phyloP scores from a whole-genome alignment of 768 basidiomycete species.

The Tricholoma sp. region DNA sequence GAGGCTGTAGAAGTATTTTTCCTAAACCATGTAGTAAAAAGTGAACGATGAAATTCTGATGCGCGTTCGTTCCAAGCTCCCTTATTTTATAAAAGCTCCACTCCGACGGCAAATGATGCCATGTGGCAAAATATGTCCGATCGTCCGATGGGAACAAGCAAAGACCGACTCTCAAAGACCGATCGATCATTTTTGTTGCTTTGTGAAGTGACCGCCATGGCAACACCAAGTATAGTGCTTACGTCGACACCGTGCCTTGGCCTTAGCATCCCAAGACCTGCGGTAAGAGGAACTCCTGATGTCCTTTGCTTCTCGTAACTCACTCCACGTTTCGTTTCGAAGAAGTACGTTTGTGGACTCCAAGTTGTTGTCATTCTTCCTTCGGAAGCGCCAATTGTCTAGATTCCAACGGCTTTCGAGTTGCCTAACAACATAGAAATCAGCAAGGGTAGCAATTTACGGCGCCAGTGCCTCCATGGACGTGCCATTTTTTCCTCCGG shows the following conservation, averaged over 20 bases:
- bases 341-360: neutral
- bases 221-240: neutral
- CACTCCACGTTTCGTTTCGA: neutral
- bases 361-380: neutral
- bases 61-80: too few species aligned
- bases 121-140: neutral
- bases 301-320: neutral
- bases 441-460: neutral
- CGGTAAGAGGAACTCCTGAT: neutral
- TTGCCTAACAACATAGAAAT: neutral
- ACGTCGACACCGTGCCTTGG: neutral
- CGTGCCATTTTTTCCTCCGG: neutral
- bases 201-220: neutral
- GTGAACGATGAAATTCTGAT: too few species aligned
- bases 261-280: neutral
- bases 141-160: neutral
- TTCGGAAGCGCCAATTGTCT: neutral
- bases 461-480: neutral
- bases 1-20: too few species aligned
- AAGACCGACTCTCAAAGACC: neutral
- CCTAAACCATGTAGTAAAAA: too few species aligned
- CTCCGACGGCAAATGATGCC: neutral
- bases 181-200: neutral
- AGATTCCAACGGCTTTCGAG: neutral
- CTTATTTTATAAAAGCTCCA: neutral